phyloP scores from a whole-genome alignment of 768 basidiomycete species.

The Mycena rebaudengoi region DNA sequence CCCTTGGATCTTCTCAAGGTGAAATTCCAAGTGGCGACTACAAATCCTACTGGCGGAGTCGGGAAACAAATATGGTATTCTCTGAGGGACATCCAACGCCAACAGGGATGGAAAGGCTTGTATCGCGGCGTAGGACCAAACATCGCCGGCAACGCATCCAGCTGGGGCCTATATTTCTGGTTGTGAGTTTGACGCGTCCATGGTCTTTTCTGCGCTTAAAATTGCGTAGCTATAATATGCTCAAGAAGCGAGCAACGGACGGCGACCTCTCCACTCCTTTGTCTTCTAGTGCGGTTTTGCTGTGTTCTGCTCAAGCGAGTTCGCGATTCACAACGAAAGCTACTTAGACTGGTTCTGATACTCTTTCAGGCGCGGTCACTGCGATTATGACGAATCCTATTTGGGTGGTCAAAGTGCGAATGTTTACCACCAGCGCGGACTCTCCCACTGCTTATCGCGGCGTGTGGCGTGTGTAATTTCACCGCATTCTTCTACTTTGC shows the following conservation, averaged over 20 bases:
- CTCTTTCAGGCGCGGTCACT: constrained; percentile 81
- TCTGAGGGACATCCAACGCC: constrained; percentile 73
- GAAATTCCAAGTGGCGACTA: constrained; percentile 88
- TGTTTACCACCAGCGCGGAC: constrained; percentile 83
- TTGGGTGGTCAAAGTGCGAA: constrained; percentile 97
- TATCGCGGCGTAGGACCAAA: constrained; percentile 93
- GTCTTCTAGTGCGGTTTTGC: constrained; percentile 80
- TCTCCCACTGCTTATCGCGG: constrained; percentile 81
- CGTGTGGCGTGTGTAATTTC: constrained; percentile 71
- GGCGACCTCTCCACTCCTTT: constrained; percentile 73
- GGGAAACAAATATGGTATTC: constrained; percentile 82
- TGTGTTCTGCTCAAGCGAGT: constrained; percentile 97
- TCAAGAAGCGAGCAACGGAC: constrained; percentile 82
- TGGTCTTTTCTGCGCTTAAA: constrained; percentile 6
- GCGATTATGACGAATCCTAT: constrained; percentile 96
- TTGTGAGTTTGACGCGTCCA: constrained; percentile 69
- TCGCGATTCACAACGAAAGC: constrained; percentile 50
- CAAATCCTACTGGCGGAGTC: constrained; percentile 63
- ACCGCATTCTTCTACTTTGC: constrained; percentile 13
- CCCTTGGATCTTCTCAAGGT: constrained; percentile 96
- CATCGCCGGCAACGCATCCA: constrained; percentile 92
- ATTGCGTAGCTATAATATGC: constrained; percentile 82
- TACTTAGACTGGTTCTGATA: constrained; percentile 21
- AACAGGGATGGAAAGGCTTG: constrained; percentile 84
- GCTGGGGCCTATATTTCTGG: constrained; percentile 98